Conservation (phyloP, 805 yeast genomes). For the Candida cerambycidarum region DNA sequence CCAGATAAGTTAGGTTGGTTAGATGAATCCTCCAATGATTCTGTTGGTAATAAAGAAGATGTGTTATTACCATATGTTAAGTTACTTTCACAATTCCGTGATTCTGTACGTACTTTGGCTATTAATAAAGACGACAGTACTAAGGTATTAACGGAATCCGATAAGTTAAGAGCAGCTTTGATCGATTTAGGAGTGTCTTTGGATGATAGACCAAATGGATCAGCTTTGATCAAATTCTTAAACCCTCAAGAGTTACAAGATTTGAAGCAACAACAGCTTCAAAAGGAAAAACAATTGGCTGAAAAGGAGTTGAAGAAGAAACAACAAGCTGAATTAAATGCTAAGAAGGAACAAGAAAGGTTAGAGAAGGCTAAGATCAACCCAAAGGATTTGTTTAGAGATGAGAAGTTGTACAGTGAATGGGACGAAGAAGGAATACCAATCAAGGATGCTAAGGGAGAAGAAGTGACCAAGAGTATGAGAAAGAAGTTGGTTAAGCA, state of each 20-base stretch:
- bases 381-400: conserved; percentile 74
- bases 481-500: conserved; percentile 78
- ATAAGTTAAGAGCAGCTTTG: conserved; percentile 69
- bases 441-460: conserved; percentile 70
- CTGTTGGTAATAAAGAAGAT: conserved; percentile 50
- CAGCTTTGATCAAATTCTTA: conserved; percentile 83
- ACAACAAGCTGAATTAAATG: conserved; percentile 48
- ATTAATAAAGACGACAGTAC: conserved; percentile 55
- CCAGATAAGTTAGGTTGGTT: conserved; percentile 81
- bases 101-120: conserved; percentile 72
- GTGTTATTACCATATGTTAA: conserved; percentile 77
- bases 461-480: conserved; percentile 81
- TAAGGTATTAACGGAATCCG: conserved; percentile 66
- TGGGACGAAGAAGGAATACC: conserved; percentile 92
- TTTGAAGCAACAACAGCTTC: conserved; percentile 57
- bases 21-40: conserved; percentile 28
- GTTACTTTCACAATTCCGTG: conserved; percentile 77
- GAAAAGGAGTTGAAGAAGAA: conserved; percentile 60
- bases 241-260: conserved; percentile 67
- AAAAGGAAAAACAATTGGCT: conserved; percentile 58
- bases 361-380: conserved; percentile 63
- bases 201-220: conserved; percentile 81
- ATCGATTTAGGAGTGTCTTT: conserved; percentile 76
- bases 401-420: conserved; percentile 53
- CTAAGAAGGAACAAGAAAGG: conserved; percentile 62